phyloP scores from a whole-genome alignment of 1,139 yeast genomes.

The Blastobotrys aristatus region DNA sequence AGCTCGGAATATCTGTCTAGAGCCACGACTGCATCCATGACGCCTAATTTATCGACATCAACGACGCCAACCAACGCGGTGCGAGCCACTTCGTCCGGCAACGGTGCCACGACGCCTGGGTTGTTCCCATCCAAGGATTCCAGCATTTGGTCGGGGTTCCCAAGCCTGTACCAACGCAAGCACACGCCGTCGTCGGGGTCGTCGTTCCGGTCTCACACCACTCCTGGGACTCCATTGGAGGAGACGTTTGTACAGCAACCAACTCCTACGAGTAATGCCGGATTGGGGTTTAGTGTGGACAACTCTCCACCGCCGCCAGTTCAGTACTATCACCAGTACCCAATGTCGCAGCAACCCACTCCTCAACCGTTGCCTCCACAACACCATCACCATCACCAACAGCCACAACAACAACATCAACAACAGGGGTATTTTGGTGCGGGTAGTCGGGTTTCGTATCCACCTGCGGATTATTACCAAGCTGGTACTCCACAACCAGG shows the following conservation, averaged over 20 bases:
- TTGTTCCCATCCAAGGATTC: constrained; percentile 15
- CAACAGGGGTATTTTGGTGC: constrained; percentile 4
- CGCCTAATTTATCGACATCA: constrained; percentile 17
- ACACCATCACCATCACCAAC: constrained; percentile 1
- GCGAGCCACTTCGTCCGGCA: constrained; percentile 10
- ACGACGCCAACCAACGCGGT: constrained; percentile 14
- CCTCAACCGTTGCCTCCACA: background rate
- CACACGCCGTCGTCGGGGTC: constrained; percentile 8
- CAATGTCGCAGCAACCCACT: constrained; percentile 2
- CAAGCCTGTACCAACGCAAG: constrained; percentile 14
- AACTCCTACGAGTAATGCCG: background rate
- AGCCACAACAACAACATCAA: background rate
- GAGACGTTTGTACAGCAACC: constrained; percentile 8
- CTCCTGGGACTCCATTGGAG: constrained; percentile 19
- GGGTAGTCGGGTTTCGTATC: constrained; percentile 7
- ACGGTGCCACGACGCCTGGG: constrained; percentile 6
- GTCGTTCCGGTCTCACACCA: constrained; percentile 15
- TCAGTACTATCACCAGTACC: background rate
- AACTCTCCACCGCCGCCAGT: constrained; percentile 4
- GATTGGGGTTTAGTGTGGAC: constrained; percentile 10
- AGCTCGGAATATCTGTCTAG: constrained; percentile 9
- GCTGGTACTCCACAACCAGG: constrained; percentile 10
- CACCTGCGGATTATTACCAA: constrained; percentile 4
- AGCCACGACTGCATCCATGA: constrained; percentile 1
- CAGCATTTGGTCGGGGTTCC: constrained; percentile 17